Conservation (phyloP, 2,329 filamentous ascomycete species). For the Calonectria henricotiae region DNA sequence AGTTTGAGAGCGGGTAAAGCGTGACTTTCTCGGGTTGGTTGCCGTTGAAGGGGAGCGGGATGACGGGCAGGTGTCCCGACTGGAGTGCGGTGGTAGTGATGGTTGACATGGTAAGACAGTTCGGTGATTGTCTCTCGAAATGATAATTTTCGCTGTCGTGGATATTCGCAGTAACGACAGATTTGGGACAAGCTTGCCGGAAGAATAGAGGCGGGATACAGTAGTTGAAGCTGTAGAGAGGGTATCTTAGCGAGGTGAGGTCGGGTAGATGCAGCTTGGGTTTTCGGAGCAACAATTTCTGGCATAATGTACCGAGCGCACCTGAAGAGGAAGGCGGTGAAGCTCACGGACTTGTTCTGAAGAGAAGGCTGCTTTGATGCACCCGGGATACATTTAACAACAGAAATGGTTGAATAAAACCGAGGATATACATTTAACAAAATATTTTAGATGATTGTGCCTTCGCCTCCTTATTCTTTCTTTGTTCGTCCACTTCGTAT, state of each 20-base stretch:
- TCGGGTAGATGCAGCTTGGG: constrained; percentile 20
- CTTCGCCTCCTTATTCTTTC: no score
- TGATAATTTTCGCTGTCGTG: background rate
- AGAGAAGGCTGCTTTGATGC: background rate
- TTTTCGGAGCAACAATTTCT: constrained; percentile 35
- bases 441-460: no score
- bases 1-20: constrained; percentile 96
- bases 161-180: background rate
- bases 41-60: constrained; percentile 87
- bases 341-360: no score
- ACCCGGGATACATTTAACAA: background rate
- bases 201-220: background rate
- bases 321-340: constrained; percentile 43
- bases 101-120: constrained; percentile 78
- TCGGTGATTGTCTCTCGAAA: background rate
- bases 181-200: background rate
- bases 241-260: constrained; percentile 16
- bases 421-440: background rate
- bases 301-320: constrained; percentile 21
- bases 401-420: background rate
- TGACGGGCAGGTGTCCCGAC: constrained; percentile 83
- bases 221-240: constrained; percentile 12
- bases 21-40: constrained; percentile 93
- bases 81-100: constrained; percentile 84
- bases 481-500: no score